Base-by-base conservation (phyloP, 202 grass and related monocot genomes). In the Bolboschoenoplectus hybrid region DNA sequence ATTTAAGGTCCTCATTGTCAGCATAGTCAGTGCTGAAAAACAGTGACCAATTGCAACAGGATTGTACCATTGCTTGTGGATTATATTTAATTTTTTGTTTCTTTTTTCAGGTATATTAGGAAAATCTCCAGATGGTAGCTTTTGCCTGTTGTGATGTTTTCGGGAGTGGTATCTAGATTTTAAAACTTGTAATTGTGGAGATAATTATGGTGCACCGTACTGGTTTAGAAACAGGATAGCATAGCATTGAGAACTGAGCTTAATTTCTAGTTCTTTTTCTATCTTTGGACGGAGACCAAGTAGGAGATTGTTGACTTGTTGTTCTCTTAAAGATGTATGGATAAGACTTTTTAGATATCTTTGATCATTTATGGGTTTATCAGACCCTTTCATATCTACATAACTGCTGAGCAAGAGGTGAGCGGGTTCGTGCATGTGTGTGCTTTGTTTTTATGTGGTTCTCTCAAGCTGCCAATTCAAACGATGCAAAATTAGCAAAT, bases 221-320 rank as follows among this genome's bases (percentile, higher is more conserved):
- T 43, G 55, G 76, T 80, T 56, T 56, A 58, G 36, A 17, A 80
- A 80, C 53, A 20, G 55, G 76, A 80, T 80, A 80, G 75, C 36
- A 41, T 80, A 43, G 53, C 6, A 79, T 80, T 44, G 76, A 57
- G 74, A 61, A 80, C 55, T 44, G 76, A 80, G 53, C 41, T 80
- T 61, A 44, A 80, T 61, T 80, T 80, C 36, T 60, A 43, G 36
- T 61, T 80, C 11, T 74, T 19, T 11, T 51, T 74, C 5, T 61
- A 43, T 58, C 38, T 80, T 80, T 43, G 76, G 36, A 61, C 10
- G 55, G 76, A 60, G 53, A 39, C 13, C 17, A 4, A 40, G 50
- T 80, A 80, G 76, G 36, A 80, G 38, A 5, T 80, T 61, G 53
- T 2, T 57, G 36, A 43, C 61, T 80, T 61, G 53, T 2, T 57